A percentile compares a stretch with the other conserved stretches of the same genome.
phyloP scores from a whole-genome alignment of 495 filamentous ascomycete species.

The Penicillium turbatum region DNA sequence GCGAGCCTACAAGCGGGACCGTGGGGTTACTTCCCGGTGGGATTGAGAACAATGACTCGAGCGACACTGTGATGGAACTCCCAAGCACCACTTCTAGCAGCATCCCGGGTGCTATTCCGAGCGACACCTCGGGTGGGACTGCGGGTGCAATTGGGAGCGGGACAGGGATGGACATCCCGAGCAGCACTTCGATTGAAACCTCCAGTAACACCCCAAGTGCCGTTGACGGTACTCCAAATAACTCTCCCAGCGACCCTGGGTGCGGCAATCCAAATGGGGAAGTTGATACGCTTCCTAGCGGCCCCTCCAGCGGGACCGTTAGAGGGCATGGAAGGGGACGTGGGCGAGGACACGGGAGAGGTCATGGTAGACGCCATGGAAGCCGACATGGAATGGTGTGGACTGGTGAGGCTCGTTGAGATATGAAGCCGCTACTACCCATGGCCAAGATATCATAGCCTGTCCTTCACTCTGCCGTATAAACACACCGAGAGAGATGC shows the following conservation, averaged over 20 bases:
- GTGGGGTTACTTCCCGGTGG: neutral
- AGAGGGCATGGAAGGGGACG: neutral
- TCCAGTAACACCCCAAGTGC: neutral
- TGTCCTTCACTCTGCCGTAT: too few species aligned
- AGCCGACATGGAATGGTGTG: neutral
- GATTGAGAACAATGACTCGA: neutral
- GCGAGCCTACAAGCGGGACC: neutral
- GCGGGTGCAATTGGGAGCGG: neutral
- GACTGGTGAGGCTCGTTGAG: neutral
- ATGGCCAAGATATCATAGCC: too few species aligned
- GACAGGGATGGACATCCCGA: neutral
- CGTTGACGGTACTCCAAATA: neutral
- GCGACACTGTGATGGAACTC: neutral
- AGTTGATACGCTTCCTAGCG: neutral
- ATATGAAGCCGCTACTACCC: too few species aligned
- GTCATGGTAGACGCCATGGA: neutral
- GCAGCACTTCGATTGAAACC: neutral
- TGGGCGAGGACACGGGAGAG: neutral
- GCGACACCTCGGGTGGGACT: neutral
- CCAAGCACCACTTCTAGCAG: neutral
- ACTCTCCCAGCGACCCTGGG: neutral
- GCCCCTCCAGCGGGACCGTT: neutral
- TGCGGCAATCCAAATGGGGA: neutral
- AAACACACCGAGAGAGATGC: too few species aligned
- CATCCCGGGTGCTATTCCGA: neutral